Evolutionary conservation across 139 green algal species (phyloP).

Genomic region (Zygnema cylindricum): DNA sequence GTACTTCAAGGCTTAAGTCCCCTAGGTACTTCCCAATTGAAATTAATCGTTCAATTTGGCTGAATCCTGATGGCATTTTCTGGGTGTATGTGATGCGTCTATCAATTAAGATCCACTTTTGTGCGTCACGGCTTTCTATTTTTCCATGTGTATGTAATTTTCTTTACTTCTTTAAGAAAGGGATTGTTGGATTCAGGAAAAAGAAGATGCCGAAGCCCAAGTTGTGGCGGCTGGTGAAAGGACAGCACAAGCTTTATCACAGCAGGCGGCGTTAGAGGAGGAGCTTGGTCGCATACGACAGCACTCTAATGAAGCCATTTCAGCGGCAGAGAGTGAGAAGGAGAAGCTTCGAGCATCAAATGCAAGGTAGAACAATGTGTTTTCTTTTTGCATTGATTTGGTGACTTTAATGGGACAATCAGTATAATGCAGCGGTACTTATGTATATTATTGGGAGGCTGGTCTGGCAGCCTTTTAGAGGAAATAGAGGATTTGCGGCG

Average conservation of each 20-base stretch:
- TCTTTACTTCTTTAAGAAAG: constrained; percentile 1
- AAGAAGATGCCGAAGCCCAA: constrained; percentile 35
- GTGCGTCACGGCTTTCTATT: background rate
- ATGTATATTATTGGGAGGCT: too few relatives aligned
- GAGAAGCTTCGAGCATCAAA: constrained; percentile 35
- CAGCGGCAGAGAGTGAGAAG: constrained; percentile 33
- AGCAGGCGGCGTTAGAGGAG: constrained; percentile 33
- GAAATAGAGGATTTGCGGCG: constrained; percentile 40
- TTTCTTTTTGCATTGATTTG: too few relatives aligned
- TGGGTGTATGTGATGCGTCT: too few relatives aligned
- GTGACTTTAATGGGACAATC: too few relatives aligned
- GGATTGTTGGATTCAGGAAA: constrained; percentile 24
- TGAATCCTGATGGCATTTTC: too few relatives aligned
- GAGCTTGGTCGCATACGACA: constrained; percentile 35
- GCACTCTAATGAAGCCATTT: constrained; percentile 18
- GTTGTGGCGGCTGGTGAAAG: constrained; percentile 10
- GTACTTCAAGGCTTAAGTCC: too few relatives aligned
- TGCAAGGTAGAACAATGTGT: background rate
- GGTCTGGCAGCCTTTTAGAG: background rate
- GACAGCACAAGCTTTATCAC: background rate
- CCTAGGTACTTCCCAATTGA: too few relatives aligned
- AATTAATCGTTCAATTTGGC: too few relatives aligned
- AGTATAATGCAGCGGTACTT: too few relatives aligned
- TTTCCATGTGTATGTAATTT: too few relatives aligned
- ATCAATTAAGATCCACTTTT: too few relatives aligned